Evolutionary conservation across 352 stramenopile genomes (phyloP).

Genomic region (Phytophthora pini): DNA sequence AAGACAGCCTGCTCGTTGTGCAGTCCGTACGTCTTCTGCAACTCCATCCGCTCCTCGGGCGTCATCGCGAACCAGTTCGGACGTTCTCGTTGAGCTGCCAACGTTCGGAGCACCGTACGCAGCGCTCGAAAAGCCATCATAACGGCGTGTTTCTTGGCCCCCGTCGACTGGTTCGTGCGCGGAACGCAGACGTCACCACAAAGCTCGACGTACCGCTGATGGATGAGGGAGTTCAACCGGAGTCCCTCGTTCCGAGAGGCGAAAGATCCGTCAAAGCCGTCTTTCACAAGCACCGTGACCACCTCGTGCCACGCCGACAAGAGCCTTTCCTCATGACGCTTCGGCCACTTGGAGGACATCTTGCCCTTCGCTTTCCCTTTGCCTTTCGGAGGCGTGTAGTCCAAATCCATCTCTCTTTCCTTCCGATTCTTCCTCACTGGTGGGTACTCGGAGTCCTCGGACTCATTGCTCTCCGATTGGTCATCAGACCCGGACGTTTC

Average conservation of each 20-base stretch:
- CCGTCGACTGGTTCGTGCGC: conserved; percentile 41
- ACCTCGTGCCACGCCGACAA: conserved; percentile 45
- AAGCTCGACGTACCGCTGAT: conserved; percentile 44
- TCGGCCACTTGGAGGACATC: conserved; percentile 35
- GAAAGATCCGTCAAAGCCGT: conserved; percentile 29
- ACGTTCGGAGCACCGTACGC: conserved; percentile 33
- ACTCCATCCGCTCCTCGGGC: conserved; percentile 37
- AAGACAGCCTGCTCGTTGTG: conserved; percentile 42
- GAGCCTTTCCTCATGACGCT: conserved; percentile 33
- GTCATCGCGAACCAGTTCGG: conserved; percentile 52
- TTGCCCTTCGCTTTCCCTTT: conserved; percentile 34
- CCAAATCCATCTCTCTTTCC: conserved; percentile 14
- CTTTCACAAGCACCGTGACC: conserved; percentile 26
- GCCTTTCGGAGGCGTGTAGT: conserved; percentile 33
- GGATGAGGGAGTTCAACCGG: conserved; percentile 39
- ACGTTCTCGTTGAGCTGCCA: conserved; percentile 37
- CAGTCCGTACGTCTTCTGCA: conserved; percentile 42
- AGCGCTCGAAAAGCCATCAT: conserved; percentile 43
- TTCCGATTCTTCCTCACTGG: conserved; percentile 9
- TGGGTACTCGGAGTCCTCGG: conserved; percentile 8
- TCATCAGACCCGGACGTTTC: conserved; percentile 14
- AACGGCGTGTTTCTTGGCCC: conserved; percentile 43
- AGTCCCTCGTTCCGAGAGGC: conserved; percentile 38
- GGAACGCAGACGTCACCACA: conserved; percentile 16
- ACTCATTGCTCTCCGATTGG: conserved; percentile 8